These are phyloP conservation scores for Globisporangium solare DNA, from an alignment of 352 stramenopile genomes.

Conservation along the genomic window DNA sequence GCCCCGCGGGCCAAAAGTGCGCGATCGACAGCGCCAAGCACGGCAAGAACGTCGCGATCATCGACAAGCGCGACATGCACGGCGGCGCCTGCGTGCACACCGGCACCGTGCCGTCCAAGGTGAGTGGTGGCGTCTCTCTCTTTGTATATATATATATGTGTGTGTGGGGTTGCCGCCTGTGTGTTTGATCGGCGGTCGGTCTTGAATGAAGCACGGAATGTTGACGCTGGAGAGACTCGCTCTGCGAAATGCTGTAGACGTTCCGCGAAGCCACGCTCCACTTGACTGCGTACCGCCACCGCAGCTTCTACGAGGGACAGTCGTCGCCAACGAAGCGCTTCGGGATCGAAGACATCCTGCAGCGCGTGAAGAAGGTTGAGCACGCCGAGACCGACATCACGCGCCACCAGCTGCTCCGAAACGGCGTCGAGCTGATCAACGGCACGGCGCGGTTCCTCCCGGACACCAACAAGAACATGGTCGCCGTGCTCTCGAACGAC, in stretches of 20 bases:
- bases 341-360: slow-evolving; percentile 77
- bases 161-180: not conserved
- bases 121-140: slow-evolving; percentile 8
- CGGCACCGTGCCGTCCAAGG: slow-evolving; percentile 85
- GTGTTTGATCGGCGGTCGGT: too few species aligned
- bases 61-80: slow-evolving; percentile 88
- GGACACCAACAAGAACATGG: slow-evolving; percentile 60
- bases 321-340: slow-evolving; percentile 66
- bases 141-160: too few species aligned
- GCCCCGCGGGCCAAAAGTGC: slow-evolving; percentile 86
- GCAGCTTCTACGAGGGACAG: slow-evolving; percentile 82
- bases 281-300: slow-evolving; percentile 84
- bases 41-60: slow-evolving; percentile 77
- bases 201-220: too few species aligned
- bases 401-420: slow-evolving; percentile 76
- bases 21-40: slow-evolving; percentile 87
- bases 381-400: slow-evolving; percentile 82
- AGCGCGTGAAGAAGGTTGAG: slow-evolving; percentile 82
- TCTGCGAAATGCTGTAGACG: slow-evolving; percentile 37
- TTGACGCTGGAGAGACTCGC: too few species aligned
- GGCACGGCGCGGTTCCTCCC: slow-evolving; percentile 77
- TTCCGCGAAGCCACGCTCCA: slow-evolving; percentile 89
- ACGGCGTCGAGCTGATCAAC: slow-evolving; percentile 75
- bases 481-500: slow-evolving; percentile 83
- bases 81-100: slow-evolving; percentile 88